These are phyloP conservation scores for Puccinia coronata DNA, from an alignment of 1,284 basidiomycete genomes.

Conservation along the genomic window DNA sequence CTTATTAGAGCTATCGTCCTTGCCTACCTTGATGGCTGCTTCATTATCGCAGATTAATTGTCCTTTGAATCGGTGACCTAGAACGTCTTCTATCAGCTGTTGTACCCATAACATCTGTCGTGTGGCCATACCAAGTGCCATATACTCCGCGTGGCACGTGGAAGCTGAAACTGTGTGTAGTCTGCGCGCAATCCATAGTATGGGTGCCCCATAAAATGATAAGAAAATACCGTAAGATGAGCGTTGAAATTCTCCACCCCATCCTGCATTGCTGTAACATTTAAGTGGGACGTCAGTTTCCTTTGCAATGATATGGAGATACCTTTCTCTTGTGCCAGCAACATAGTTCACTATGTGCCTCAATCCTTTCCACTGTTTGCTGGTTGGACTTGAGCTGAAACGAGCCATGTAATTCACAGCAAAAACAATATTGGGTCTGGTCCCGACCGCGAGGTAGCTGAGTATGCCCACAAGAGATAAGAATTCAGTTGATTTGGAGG, in stretches of 20 bases:
- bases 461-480: conserved; percentile 3
- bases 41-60: too few species aligned
- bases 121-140: not conserved
- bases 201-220: not conserved
- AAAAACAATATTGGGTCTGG: not conserved
- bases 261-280: conserved; percentile 14
- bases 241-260: too few species aligned
- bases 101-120: too few species aligned
- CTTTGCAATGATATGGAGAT: too few species aligned
- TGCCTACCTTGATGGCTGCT: too few species aligned
- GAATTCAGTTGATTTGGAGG: not conserved
- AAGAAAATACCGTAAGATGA: not conserved
- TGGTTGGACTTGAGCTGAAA: not conserved
- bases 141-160: too few species aligned
- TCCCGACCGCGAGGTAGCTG: conserved; percentile 7
- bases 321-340: not conserved
- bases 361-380: not conserved
- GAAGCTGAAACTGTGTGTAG: too few species aligned
- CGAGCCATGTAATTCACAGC: conserved; percentile 8
- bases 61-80: not conserved
- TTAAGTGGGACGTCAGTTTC: not conserved
- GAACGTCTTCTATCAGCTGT: not conserved
- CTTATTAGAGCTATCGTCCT: too few species aligned
- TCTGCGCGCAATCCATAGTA: not conserved
- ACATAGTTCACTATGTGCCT: conserved; percentile 12